A percentile compares a stretch with the other conserved stretches of the same genome.
These are phyloP conservation scores for Auriscalpium microsporum DNA, from an alignment of 768 basidiomycete species.

Conservation along the genomic window DNA sequence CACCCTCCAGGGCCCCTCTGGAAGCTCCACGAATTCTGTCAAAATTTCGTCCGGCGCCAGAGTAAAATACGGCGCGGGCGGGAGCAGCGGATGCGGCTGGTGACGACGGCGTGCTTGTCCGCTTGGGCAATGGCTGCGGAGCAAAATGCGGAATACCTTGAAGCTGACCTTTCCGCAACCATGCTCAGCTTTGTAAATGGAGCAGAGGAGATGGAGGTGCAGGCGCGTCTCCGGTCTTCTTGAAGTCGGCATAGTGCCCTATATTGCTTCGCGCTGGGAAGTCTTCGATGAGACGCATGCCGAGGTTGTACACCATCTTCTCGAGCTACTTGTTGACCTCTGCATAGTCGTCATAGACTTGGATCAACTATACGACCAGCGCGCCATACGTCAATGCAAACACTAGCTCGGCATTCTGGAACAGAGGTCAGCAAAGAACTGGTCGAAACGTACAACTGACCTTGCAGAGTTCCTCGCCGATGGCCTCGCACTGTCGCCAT, in stretches of 20 bases:
- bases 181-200: too few species aligned
- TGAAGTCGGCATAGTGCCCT: slow-evolving; percentile 91
- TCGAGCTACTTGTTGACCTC: slow-evolving; percentile 96
- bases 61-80: too few species aligned
- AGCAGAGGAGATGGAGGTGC: not conserved
- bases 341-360: slow-evolving; percentile 96
- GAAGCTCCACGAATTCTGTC: slow-evolving; percentile 94
- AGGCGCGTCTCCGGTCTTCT: slow-evolving; percentile 83
- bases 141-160: slow-evolving; percentile 82
- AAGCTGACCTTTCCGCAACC: slow-evolving; percentile 72
- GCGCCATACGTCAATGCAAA: slow-evolving; percentile 97
- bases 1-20: slow-evolving; percentile 85
- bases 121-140: slow-evolving; percentile 38
- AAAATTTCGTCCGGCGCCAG: too few species aligned
- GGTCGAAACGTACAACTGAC: slow-evolving; percentile 57
- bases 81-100: too few species aligned
- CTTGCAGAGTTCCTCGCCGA: slow-evolving; percentile 97
- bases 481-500: too few species aligned
- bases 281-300: slow-evolving; percentile 92
- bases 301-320: slow-evolving; percentile 99
- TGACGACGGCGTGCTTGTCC: too few species aligned
- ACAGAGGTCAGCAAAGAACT: slow-evolving; percentile 15
- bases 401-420: slow-evolving; percentile 83
- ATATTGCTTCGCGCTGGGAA: slow-evolving; percentile 90
- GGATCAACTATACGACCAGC: slow-evolving; percentile 94